These are phyloP conservation scores for Cytospora piceicola DNA, from an alignment of 2,329 filamentous ascomycete species.

Conservation along the genomic window DNA sequence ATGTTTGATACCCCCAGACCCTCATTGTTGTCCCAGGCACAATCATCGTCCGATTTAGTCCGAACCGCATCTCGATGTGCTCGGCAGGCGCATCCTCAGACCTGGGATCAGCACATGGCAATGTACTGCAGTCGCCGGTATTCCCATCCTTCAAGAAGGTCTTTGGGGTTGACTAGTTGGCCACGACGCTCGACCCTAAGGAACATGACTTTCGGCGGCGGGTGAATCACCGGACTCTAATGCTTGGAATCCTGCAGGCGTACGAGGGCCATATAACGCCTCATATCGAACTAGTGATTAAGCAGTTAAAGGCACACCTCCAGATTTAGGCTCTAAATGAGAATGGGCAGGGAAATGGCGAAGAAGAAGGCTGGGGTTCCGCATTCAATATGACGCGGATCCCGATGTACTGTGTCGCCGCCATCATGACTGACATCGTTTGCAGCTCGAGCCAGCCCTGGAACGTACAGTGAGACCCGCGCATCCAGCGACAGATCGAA, in stretches of 20 bases:
- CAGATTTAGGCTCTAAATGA: not conserved
- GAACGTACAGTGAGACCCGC: not conserved
- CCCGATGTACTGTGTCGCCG: not conserved
- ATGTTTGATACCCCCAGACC: too few relatives aligned
- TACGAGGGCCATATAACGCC: not conserved
- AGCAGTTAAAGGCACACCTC: not conserved
- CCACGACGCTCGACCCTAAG: not conserved
- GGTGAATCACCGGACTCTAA: not conserved
- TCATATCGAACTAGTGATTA: conserved; percentile 1
- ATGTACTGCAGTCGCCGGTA: not conserved
- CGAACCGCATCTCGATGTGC: not conserved
- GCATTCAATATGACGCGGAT: not conserved
- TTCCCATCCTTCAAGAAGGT: not conserved
- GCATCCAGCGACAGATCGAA: not conserved
- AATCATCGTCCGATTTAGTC: not conserved
- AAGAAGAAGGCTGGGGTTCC: not conserved
- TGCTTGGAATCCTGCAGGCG: not conserved
- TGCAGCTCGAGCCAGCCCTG: conserved; percentile 10
- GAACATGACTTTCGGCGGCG: conserved; percentile 3
- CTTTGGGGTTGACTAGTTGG: conserved; percentile 2
- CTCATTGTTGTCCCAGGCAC: not conserved
- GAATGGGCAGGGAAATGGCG: not conserved
- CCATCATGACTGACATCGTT: not conserved
- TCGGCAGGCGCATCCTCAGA: not conserved
- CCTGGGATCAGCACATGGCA: not conserved